Percentiles rank a stretch among this genome's conserved stretches.
phyloP scores from a whole-genome alignment of 257 asterid genomes.

The Penstemon barbatus region DNA sequence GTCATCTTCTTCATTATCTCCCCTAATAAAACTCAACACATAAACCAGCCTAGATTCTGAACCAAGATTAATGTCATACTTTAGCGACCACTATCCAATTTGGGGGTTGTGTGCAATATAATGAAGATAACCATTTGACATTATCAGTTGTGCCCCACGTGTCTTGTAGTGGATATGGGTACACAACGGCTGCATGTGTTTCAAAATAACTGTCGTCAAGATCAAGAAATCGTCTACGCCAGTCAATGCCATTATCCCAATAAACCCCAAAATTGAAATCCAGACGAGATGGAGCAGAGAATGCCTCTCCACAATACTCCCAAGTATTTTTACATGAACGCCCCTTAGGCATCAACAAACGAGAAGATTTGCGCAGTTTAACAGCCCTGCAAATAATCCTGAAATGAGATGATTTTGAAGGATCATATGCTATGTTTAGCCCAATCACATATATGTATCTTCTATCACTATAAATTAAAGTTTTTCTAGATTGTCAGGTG shows the following conservation, averaged over 20 bases:
- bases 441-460: conserved; percentile 21
- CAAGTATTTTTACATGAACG: conserved; percentile 33
- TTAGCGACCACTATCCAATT: conserved; percentile 32
- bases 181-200: conserved; percentile 28
- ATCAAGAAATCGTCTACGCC: too few species aligned
- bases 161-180: background rate
- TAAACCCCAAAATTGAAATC: conserved; percentile 30
- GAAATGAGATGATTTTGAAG: conserved; percentile 31
- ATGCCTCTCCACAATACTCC: conserved; percentile 32
- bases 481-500: conserved; percentile 33
- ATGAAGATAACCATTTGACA: conserved; percentile 24
- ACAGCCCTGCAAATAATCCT: conserved; percentile 34
- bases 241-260: conserved; percentile 13
- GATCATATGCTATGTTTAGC: conserved; percentile 39
- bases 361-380: conserved; percentile 12
- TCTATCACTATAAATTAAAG: background rate
- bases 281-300: conserved; percentile 31
- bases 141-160: background rate
- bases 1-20: conserved; percentile 34
- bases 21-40: conserved; percentile 28
- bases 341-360: conserved; percentile 20
- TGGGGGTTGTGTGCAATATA: conserved; percentile 22
- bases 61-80: conserved; percentile 23
- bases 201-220: conserved; percentile 12
- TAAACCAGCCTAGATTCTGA: conserved; percentile 18